These are phyloP conservation scores for Arxiozyma telluris DNA, from an alignment of 1,139 yeast species.

Conservation along the genomic window DNA sequence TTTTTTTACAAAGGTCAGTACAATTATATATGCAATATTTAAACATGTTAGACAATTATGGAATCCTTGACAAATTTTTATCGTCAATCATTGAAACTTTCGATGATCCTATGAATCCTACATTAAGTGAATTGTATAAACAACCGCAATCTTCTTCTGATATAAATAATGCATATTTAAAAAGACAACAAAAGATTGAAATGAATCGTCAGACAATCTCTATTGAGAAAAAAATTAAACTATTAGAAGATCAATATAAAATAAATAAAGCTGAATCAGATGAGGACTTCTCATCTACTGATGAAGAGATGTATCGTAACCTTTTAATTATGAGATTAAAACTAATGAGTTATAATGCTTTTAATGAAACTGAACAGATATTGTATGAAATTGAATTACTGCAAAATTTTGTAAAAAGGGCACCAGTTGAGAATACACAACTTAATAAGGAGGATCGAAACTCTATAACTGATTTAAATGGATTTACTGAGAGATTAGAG, in stretches of 20 bases:
- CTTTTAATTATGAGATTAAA: conserved; percentile 48
- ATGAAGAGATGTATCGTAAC: conserved; percentile 54
- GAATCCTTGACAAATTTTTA: conserved; percentile 36
- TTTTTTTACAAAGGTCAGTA: conserved; percentile 37
- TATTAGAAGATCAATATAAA: conserved; percentile 30
- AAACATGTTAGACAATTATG: conserved; percentile 36
- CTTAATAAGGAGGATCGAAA: conserved; percentile 7
- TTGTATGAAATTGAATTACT: conserved; percentile 17
- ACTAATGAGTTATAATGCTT: conserved; percentile 43
- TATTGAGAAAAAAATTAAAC: conserved; percentile 37
- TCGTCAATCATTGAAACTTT: conserved; percentile 35
- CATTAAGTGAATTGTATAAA: conserved; percentile 32
- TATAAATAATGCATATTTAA: conserved; percentile 40
- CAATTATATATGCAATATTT: conserved; percentile 40
- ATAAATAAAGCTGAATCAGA: conserved; percentile 28
- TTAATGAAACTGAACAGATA: conserved; percentile 44
- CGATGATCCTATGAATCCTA: conserved; percentile 36
- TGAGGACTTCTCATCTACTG: conserved; percentile 25
- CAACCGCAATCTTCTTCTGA: conserved; percentile 19
- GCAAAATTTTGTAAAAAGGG: conserved; percentile 21
- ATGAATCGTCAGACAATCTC: conserved; percentile 54
- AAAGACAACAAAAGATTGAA: conserved; percentile 66
- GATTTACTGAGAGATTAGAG: conserved; percentile 51
- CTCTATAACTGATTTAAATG: conserved; percentile 28
- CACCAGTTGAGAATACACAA: conserved; percentile 10